Base-by-base conservation (phyloP, 2,329 filamentous ascomycete genomes). In the Pezicula carpinea region DNA sequence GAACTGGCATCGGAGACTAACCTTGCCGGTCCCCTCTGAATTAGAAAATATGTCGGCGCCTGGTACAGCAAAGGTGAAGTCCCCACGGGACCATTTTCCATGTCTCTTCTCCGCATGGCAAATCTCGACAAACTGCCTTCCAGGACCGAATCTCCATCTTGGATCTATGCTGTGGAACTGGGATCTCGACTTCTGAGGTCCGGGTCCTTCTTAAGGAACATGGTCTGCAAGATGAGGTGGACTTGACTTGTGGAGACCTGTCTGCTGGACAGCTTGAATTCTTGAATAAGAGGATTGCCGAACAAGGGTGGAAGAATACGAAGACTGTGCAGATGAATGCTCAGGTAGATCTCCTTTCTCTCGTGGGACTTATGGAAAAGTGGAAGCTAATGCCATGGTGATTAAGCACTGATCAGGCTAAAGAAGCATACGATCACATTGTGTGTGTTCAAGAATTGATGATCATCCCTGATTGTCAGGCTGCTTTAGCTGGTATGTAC, bases 191-290 rank as follows among this genome's bases (percentile, higher is more conserved):
- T 4, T 19, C 42, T 10, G 34, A 49, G 34, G 38, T 49, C 13
- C 47, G 46, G 10, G 78, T 85, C 56, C 81, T 87, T 34, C 70
- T 91, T 29, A 87, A 85, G 61, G 78, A 82, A 52, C 75, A 80
- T 6, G 75, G 77, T 2, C 71, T 84, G 39, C 77, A 84, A 36
- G 74, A 75, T 13, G 75, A 80, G n/a, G 65, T 95, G 18, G 76
- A 86, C 51, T 90, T 89, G 61, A 85, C 31, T 2, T 49, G 42
- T 38, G 47, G 42, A 6, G 47, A 49, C 22, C 42, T 49, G 11
- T 49, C 47, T 14, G 19, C 23, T 10, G 43, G 47, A 2, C 47
- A 49, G 32, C 33, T 49, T 13, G 38, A 38, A 15, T 43, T 36
- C 33, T 19, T 49, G 6, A 17, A 46, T 19, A 49, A 45, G 38